Evolutionary conservation across 805 yeast genomes (phyloP), one percentile per base, ranked within the genome.

Genomic region (Hyphopichia homilentoma): DNA sequence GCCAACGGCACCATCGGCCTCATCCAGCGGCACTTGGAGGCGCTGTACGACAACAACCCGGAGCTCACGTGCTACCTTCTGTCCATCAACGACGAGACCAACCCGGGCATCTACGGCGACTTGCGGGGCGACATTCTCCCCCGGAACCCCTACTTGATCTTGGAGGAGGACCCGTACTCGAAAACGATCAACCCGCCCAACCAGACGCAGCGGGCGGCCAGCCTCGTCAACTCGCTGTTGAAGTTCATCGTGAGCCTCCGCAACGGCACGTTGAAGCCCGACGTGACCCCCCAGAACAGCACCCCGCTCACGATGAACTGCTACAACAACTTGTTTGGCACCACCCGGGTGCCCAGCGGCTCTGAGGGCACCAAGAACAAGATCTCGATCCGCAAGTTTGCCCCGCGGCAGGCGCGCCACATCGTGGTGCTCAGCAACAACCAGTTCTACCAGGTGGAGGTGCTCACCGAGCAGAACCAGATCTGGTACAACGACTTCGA

Each of bases 141-240:
- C 4, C 64, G 90, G 39, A 84, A 83, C 50, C 94, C 94, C 1
- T 83, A 81, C 47, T 67, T 84, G 42, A 73, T 84, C 7, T 54
- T 84, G 12, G 87, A 82, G 41, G 82, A 82, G 48, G 94, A 84
- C 42, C 89, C 90, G 1, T 67, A 77, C 40, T 68, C 76, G 12
- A 58, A 58, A 47, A 65, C 71, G 12, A 51, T 66, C 35, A 73
- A 71, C 37, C 80, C 80, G 4, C 84, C 86, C 11, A 64, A 73
- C 32, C 94, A 84, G 57, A 63, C 76, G 7, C 81, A 77, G 40
- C 54, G 90, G 22, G 80, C 89, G 6, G 77, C 89, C 2, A 79
- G 74, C 17, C 57, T 84, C 40, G 68, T 81, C 17, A 73, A 77
- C 33, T 80, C 88, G 4, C 70, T 85, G 2, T 60, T 82, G 47